These are phyloP conservation scores for Penicillium pulvis DNA, from an alignment of 495 filamentous ascomycete species.

Conservation along the genomic window DNA sequence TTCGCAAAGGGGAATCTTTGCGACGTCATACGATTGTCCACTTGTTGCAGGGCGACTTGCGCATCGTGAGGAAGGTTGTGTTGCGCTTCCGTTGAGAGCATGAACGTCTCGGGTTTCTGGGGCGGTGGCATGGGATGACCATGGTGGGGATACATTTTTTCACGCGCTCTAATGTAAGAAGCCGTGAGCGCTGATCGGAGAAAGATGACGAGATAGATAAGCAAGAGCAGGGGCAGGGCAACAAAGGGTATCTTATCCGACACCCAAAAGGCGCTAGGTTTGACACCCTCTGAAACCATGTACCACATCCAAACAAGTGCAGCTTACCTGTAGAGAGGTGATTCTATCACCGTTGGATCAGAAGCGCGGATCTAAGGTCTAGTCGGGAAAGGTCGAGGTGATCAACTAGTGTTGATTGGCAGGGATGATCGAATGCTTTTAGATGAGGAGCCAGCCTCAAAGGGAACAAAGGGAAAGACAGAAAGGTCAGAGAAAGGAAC, in stretches of 20 bases:
- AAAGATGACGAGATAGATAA: slow-evolving; percentile 21
- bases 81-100: slow-evolving; percentile 94
- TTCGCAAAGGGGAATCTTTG: neutral
- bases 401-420: neutral
- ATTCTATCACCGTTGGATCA: neutral
- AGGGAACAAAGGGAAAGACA: slow-evolving; percentile 31
- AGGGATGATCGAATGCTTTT: neutral
- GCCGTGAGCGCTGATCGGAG: slow-evolving; percentile 23
- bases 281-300: neutral
- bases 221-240: slow-evolving; percentile 13
- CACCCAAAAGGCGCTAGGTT: neutral
- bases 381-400: neutral
- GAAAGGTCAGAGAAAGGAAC: slow-evolving; percentile 38
- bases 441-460: slow-evolving; percentile 45
- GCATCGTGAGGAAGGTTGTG: slow-evolving; percentile 94
- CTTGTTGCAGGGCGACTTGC: slow-evolving; percentile 95
- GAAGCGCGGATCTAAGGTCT: slow-evolving; percentile 3
- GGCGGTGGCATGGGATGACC: slow-evolving; percentile 63
- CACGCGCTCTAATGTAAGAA: slow-evolving; percentile 9
- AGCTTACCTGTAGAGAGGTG: slow-evolving; percentile 1
- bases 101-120: slow-evolving; percentile 97
- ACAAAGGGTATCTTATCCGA: slow-evolving; percentile 2
- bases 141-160: slow-evolving; percentile 53
- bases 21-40: slow-evolving; percentile 85
- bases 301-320: neutral